A percentile compares a stretch with the other conserved stretches of the same genome.
Evolutionary conservation across 1,284 basidiomycete genomes (phyloP).

Genomic region (Calocybe gambosa): DNA sequence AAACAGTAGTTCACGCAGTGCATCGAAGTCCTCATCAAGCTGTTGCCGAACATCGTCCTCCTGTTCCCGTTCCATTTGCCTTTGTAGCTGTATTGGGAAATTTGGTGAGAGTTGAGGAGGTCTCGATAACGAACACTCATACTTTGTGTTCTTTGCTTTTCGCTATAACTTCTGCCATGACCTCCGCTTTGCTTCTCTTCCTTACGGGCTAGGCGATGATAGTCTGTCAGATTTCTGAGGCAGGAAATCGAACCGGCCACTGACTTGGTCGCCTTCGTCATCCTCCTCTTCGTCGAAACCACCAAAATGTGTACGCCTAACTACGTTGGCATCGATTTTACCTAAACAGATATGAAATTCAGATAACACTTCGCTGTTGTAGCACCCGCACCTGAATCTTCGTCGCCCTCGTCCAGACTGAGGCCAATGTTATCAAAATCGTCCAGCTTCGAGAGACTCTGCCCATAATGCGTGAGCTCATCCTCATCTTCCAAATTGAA

Average conservation of each 20-base stretch:
- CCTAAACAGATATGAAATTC: constrained; percentile 31
- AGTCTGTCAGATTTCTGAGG: constrained; percentile 7
- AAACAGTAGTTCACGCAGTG: constrained; percentile 75
- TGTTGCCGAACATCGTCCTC: constrained; percentile 85
- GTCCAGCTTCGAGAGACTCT: constrained; percentile 78
- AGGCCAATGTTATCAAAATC: constrained; percentile 83
- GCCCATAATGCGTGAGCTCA: constrained; percentile 91
- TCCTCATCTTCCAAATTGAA: constrained; percentile 93
- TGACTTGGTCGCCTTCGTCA: constrained; percentile 46
- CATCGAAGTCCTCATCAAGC: constrained; percentile 85
- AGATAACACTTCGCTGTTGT: constrained; percentile 4
- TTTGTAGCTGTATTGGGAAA: constrained; percentile 52
- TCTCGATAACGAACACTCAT: constrained; percentile 6
- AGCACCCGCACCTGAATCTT: constrained; percentile 32
- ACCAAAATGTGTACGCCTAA: constrained; percentile 75
- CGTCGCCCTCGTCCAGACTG: constrained; percentile 61
- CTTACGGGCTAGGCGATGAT: constrained; percentile 52
- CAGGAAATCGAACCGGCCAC: constrained; percentile 19
- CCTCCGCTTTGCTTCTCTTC: constrained; percentile 91
- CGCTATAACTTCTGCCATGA: constrained; percentile 97
- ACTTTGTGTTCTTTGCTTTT: constrained; percentile 97
- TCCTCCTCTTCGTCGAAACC: constrained; percentile 74
- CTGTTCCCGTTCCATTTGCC: constrained; percentile 84
- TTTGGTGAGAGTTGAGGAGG: background rate
- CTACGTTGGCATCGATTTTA: constrained; percentile 61